Percentiles rank a stretch among this genome's conserved stretches.
phyloP scores from a whole-genome alignment of 352 stramenopile species.

The Pythium periplocum region DNA sequence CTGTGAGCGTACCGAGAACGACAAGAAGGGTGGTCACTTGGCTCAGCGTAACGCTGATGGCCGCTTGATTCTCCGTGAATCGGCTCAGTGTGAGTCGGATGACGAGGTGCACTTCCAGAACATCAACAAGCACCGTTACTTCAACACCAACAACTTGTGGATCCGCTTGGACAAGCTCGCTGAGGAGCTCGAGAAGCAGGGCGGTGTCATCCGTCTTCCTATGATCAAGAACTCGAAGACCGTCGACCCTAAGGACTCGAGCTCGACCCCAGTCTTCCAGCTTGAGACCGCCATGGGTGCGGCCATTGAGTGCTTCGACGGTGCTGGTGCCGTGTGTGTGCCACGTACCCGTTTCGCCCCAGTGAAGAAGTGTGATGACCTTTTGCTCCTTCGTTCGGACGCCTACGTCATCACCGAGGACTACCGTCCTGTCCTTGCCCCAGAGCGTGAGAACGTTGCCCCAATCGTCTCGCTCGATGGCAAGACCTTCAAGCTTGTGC shows the following conservation, averaged over 20 bases:
- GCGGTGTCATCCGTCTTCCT: conserved; percentile 74
- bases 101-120: conserved; percentile 85
- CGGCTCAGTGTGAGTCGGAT: conserved; percentile 81
- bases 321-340: conserved; percentile 82
- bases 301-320: conserved; percentile 85
- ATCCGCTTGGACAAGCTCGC: conserved; percentile 85
- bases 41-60: conserved; percentile 87
- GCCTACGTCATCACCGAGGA: conserved; percentile 96
- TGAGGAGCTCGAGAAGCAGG: conserved; percentile 73
- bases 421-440: conserved; percentile 93
- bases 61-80: conserved; percentile 94
- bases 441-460: conserved; percentile 92
- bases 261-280: conserved; percentile 83
- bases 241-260: conserved; percentile 81
- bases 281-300: conserved; percentile 85
- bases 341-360: conserved; percentile 84
- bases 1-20: conserved; percentile 97
- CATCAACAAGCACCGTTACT: conserved; percentile 85
- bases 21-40: conserved; percentile 99
- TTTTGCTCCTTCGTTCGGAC: conserved; percentile 94
- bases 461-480: conserved; percentile 94
- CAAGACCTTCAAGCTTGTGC: conserved; percentile 99
- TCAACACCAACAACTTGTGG: conserved; percentile 90
- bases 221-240: conserved; percentile 90
- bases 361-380: conserved; percentile 88